Base-by-base conservation (phyloP, 139 green algal species). In the Chlorella sp. region DNA sequence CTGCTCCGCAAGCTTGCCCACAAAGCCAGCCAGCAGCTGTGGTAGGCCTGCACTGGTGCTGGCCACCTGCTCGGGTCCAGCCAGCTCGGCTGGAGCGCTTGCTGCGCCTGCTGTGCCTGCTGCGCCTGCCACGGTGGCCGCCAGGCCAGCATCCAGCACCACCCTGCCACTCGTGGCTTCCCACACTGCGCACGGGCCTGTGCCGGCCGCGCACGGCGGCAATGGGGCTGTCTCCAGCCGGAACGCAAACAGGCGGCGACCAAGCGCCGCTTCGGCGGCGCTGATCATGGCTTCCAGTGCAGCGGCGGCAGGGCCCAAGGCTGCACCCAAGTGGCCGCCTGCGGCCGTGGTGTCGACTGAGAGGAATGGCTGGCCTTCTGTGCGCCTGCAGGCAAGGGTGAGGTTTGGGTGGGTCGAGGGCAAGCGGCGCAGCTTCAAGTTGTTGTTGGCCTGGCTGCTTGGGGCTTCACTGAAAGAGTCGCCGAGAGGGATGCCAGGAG, bases 181-280 rank as follows among this genome's bases (percentile, higher is more conserved):
- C 82, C 88, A 90, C 13, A 91, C 56, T 3, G 77, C 86, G 38
- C 76, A 90, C 2, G 88, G 85, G 0, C 81, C 88, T 14, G 9
- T 34, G 32, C 67, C 68, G 9, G 58, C 7, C 32, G 17, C 26
- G 40, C 79, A 87, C 1, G 41, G 24, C 46, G 70, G 58, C 26
- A 82, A 26, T 1, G 60, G 13, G 1, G 80, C 82, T 0, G 36
- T 36, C 13, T 83, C 70, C 30, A 91, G n/a, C 54, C 46, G 24
- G 58, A 91, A 86, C 32, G 86, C 46, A 54, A 84, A 85, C 64
- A 91, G 67, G 19, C 73, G 43, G 46, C 75, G 70, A 1, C 67
- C 54, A 0, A 86, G 62, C 1, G 41, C 26, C 16, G 43, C 28
- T 36, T 87, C 81, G 22, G 77, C 20, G 6, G 67, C 40, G 3